Base-by-base conservation (phyloP, 306 rosid species). In the Clitoria ternatea region DNA sequence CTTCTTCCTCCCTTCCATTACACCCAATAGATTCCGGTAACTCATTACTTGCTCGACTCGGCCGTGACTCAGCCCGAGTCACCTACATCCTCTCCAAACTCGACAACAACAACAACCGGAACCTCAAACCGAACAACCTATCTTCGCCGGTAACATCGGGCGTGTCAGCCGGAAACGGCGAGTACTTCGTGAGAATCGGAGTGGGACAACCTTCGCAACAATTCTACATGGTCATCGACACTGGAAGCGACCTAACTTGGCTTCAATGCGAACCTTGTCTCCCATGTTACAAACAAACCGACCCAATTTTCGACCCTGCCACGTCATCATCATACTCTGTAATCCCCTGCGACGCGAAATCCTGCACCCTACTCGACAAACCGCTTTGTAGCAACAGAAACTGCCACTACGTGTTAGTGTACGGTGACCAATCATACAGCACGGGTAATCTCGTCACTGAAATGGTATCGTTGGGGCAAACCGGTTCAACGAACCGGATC, bases 201-300 rank as follows among this genome's bases (percentile, higher is more conserved):
- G 84, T 91, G 2, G 97, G 92, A 0, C 27, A 11, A 1, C 96
- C 97, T 7, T 53, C 85, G 0, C 74, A 74, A 68, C 67, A 60
- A 0, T 81, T 83, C 29, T 86, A 64, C 76, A 79, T 86, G 89
- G 83, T 69, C 12, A 78, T 83, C 14, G 97, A 91, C 43, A 91
- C 96, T 0, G 92, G 92, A 1, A 88, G 96, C 15, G 89, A 91
- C 74, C 14, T 86, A 43, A 86, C 73, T 27, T 91, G 97, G 97
- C 77, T 91, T 15, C 97, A 88, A 22, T 86, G 97, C 75, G n/a
- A 73, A 76, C 97, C 97, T 0, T 91, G 96, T 35, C 1, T 57
- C 47, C 83, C 61, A 0, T 91, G 97, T 19, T 91, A 88, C 86
- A 73, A 78, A 9, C 90, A 91, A 54, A 2, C 87, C 55, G 96